Conservation (phyloP, 176 grass and related monocot genomes). For the Themeda triandra region DNA sequence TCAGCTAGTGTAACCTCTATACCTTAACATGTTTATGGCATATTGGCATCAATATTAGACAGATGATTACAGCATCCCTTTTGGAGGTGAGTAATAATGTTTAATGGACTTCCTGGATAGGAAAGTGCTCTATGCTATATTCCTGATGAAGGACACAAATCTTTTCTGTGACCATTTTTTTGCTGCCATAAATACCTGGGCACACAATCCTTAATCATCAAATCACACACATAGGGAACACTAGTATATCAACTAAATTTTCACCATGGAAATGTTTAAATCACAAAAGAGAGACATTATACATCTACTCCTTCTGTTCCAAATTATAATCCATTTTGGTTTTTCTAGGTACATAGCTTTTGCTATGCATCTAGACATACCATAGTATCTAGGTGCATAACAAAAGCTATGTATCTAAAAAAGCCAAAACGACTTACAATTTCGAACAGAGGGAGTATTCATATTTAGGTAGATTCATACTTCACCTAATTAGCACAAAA, state of each 20-base stretch:
- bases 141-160: neutral
- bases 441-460: too few species aligned
- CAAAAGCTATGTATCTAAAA: too few species aligned
- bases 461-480: neutral
- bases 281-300: neutral
- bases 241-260: neutral
- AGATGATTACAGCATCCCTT: neutral
- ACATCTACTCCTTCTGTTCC: too few species aligned
- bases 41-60: neutral
- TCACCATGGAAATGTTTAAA: neutral
- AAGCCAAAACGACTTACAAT: too few species aligned
- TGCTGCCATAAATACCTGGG: neutral
- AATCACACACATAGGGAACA: neutral
- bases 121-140: neutral
- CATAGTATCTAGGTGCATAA: too few species aligned
- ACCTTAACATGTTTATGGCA: neutral
- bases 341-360: too few species aligned
- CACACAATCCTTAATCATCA: neutral
- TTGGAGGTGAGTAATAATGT: neutral
- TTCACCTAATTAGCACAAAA: constrained; percentile 5
- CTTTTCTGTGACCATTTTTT: neutral
- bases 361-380: too few species aligned
- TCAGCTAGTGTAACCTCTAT: neutral
- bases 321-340: too few species aligned
- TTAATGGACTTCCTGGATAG: neutral